phyloP scores from a whole-genome alignment of 108 stramenopile genomes.

The Pseudonitzschia multistriata region DNA sequence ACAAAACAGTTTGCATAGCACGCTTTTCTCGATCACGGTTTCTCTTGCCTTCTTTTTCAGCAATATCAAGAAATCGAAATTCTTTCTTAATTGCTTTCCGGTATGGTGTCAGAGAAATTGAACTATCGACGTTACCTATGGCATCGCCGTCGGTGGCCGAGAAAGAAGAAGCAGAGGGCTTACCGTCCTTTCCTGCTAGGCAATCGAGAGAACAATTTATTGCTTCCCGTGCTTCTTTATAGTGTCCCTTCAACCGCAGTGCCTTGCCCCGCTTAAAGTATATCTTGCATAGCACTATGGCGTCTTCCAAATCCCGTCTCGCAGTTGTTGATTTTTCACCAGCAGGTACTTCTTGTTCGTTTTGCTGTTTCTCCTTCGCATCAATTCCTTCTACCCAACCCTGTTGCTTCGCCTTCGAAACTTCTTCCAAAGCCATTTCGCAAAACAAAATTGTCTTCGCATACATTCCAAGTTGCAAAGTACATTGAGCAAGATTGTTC shows the following conservation, averaged over 20 bases:
- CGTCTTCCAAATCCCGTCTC: slow-evolving; percentile 3
- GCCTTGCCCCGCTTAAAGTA: slow-evolving; percentile 74
- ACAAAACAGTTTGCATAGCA: slow-evolving; percentile 34
- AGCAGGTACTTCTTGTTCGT: slow-evolving; percentile 2
- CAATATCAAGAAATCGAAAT: slow-evolving; percentile 19
- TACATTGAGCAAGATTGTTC: slow-evolving; percentile 80
- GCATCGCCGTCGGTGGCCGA: not conserved
- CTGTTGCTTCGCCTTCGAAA: slow-evolving; percentile 12
- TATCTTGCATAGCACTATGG: slow-evolving; percentile 45
- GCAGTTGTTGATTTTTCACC: not conserved
- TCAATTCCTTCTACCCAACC: not conserved
- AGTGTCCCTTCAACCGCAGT: slow-evolving; percentile 64
- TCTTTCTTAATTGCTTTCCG: slow-evolving; percentile 38
- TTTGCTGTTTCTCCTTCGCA: not conserved
- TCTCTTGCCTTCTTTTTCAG: slow-evolving; percentile 27
- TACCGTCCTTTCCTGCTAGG: not conserved
- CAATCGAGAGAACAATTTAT: slow-evolving; percentile 43
- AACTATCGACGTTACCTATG: slow-evolving; percentile 4
- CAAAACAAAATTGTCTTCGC: slow-evolving; percentile 78
- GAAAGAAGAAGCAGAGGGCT: not conserved
- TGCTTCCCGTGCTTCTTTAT: slow-evolving; percentile 50
- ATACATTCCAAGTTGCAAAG: slow-evolving; percentile 73
- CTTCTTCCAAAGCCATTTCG: slow-evolving; percentile 60
- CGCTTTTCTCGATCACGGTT: slow-evolving; percentile 41
- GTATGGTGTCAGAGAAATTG: slow-evolving; percentile 16